Evolutionary conservation across 208 protist genomes (phyloP), one percentile per base, ranked within the genome.

Genomic region (Vickermania ingenoplastis): DNA sequence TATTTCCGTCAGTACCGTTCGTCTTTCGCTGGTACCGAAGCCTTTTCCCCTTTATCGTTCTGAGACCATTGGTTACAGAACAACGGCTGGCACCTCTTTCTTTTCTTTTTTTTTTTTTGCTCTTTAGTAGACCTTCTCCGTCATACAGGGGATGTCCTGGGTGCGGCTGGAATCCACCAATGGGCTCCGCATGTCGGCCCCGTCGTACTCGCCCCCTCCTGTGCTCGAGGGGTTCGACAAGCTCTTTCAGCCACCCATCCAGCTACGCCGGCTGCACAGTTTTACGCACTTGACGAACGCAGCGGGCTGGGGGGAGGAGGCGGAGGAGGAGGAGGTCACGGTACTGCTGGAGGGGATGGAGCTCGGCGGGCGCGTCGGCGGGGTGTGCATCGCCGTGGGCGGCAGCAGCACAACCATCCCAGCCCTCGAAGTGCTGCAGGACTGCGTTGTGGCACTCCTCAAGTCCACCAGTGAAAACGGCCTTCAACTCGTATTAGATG

Each of bases 341-440:
- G 67, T 91, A 31, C 27, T 91, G 24, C n/a, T 79, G 7, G 71
- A 81, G 26, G 70, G 75, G 41, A 31, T 71, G n/a, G 61, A 78
- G 28, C 23, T 85, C 29, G 78, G 78, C 27, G 80, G 78, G 0
- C 73, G 69, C 26, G 61, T 91, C 7, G 84, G 80, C 13, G 61
- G 81, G 5, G 75, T 81, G 23, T 78, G 65, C 5, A 75, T 87
- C 22, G 67, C 71, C 0, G 83, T 80, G 7, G 83, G 71, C 3
- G 58, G 61, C 14, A 1, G 31, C 23, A 23, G 30, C 5, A 56
- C 31, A 13, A 45, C 55, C 21, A 41, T 41, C 4, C 57, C 30
- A 1, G 63, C 62, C 27, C 59, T 77, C 25, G 41, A 22, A 0
- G 59, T 63, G 14, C 54, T 82, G 13, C 25, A 86, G 17, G 53